A percentile compares a stretch with the other conserved stretches of the same genome.
phyloP scores from a whole-genome alignment of 2,329 filamentous ascomycete species.

The Hymenoscyphus scutula region DNA sequence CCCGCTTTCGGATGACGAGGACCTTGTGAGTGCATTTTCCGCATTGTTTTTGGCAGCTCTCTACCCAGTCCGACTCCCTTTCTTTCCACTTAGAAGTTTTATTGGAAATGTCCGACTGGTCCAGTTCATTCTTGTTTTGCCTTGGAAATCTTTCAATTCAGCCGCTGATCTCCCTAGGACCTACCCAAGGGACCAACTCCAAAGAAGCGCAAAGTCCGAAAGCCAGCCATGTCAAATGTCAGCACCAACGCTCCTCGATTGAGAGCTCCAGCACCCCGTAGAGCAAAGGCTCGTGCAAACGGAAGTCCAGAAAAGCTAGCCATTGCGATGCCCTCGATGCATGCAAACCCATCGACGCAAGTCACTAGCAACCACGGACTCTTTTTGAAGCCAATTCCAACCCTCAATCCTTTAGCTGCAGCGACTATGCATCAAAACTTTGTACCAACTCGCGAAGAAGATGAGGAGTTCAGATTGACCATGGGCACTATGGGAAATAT shows the following conservation, averaged over 20 bases:
- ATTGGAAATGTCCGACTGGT: background rate
- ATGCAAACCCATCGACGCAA: constrained; percentile 9
- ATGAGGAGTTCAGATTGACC: constrained; percentile 35
- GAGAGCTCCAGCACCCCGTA: constrained; percentile 19
- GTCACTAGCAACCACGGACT: background rate
- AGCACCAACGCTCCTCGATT: constrained; percentile 30
- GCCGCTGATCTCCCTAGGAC: background rate
- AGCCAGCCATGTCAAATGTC: constrained; percentile 24
- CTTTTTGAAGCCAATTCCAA: constrained; percentile 18
- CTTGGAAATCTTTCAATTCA: background rate
- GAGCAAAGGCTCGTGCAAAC: constrained; percentile 15
- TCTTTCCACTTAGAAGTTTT: background rate
- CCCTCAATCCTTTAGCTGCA: constrained; percentile 26
- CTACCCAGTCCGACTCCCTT: background rate
- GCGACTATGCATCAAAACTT: constrained; percentile 19
- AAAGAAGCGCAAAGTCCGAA: constrained; percentile 33
- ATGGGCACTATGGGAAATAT: constrained; percentile 29
- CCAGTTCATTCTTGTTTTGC: background rate
- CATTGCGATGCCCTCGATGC: background rate
- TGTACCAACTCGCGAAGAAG: constrained; percentile 31
- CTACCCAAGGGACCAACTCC: constrained; percentile 21
- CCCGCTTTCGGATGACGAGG: constrained; percentile 49
- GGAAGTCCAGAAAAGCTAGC: constrained; percentile 22
- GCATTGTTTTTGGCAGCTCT: background rate
- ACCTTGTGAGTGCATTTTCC: constrained; percentile 13